phyloP scores from a whole-genome alignment of 805 yeast genomes.

The Hanseniaspora clermontiae region DNA sequence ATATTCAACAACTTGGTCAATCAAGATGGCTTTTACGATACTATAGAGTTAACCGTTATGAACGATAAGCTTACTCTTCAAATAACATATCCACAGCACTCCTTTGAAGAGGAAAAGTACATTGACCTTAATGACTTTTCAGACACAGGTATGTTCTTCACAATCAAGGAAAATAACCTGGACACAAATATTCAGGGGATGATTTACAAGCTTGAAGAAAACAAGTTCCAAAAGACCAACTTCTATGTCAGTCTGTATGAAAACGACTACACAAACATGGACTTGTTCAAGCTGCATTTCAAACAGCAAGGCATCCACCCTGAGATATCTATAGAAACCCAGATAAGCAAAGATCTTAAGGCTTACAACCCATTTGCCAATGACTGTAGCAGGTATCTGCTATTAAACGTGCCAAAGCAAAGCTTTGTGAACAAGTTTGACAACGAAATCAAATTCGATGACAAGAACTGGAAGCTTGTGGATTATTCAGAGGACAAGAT shows the following conservation, averaged over 20 bases:
- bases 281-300: not conserved
- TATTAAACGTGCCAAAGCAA: slow-evolving; percentile 33
- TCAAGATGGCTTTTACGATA: not conserved
- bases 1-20: not conserved
- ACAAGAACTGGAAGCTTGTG: slow-evolving; percentile 27
- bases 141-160: slow-evolving; percentile 2
- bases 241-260: not conserved
- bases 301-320: slow-evolving; percentile 33
- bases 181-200: slow-evolving; percentile 6
- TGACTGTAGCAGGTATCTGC: slow-evolving; percentile 35
- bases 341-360: slow-evolving; percentile 8
- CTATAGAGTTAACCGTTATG: not conserved
- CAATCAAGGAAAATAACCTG: not conserved
- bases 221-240: slow-evolving; percentile 3
- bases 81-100: not conserved
- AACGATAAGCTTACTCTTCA: not conserved
- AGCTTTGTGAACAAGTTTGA: slow-evolving; percentile 47
- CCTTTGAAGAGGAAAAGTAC: not conserved
- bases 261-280: not conserved
- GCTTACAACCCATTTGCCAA: not conserved
- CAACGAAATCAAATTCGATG: slow-evolving; percentile 2
- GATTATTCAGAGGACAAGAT: slow-evolving; percentile 38
- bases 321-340: slow-evolving; percentile 19
- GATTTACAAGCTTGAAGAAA: not conserved
- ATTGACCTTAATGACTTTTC: not conserved